phyloP scores from a whole-genome alignment of 305 asterid species.

The Caryopteris hybrid region DNA sequence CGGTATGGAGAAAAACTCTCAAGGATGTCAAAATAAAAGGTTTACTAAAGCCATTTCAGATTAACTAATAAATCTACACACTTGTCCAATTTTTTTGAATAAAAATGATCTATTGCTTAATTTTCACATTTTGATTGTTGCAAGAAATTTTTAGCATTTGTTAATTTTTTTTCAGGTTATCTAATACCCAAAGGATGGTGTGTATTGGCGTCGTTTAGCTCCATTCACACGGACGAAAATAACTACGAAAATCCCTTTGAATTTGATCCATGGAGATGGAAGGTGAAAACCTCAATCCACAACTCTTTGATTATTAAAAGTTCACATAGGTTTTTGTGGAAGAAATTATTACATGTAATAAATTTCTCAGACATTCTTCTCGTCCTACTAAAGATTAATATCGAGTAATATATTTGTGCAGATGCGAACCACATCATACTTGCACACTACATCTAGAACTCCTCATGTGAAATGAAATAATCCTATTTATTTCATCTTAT shows the following conservation, averaged over 20 bases:
- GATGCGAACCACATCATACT: too few species aligned
- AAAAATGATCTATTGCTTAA: too few species aligned
- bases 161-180: conserved; percentile 42
- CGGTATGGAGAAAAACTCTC: conserved; percentile 96
- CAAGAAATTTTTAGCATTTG: not conserved
- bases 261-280: conserved; percentile 96
- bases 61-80: too few species aligned
- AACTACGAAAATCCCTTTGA: conserved; percentile 71
- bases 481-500: too few species aligned
- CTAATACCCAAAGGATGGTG: conserved; percentile 96
- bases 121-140: too few species aligned
- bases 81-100: too few species aligned
- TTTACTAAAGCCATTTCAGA: too few species aligned
- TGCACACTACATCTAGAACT: not conserved
- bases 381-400: conserved; percentile 10
- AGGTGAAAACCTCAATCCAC: conserved; percentile 31
- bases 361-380: conserved; percentile 2
- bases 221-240: conserved; percentile 81
- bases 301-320: not conserved
- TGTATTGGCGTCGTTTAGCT: conserved; percentile 75
- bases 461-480: not conserved
- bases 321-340: not conserved
- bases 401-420: conserved; percentile 8
- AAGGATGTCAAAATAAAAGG: conserved; percentile 91
- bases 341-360: not conserved